Percentiles rank a stretch among this genome's conserved stretches.
Evolutionary conservation across 2,329 filamentous ascomycete species (phyloP).

Genomic region (Juglanconis juglandina): DNA sequence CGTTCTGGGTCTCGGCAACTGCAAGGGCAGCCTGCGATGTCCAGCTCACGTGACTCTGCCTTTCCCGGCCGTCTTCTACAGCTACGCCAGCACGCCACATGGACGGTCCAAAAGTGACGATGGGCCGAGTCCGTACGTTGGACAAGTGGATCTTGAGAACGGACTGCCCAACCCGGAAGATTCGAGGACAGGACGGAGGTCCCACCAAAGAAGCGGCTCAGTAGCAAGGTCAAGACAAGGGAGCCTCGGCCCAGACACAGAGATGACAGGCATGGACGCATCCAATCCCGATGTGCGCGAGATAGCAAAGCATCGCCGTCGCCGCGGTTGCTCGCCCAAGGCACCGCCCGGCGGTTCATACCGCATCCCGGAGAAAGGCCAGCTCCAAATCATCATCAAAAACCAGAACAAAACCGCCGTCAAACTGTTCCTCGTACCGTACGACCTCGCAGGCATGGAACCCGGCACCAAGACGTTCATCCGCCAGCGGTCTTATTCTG

Average conservation of each 20-base stretch:
- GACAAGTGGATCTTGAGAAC: conserved; percentile 86
- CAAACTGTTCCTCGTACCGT: conserved; percentile 90
- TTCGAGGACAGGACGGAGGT: conserved; percentile 45
- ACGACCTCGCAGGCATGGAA: conserved; percentile 89
- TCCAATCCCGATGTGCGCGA: neutral
- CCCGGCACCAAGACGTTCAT: conserved; percentile 94
- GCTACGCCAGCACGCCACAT: conserved; percentile 68
- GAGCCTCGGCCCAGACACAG: conserved; percentile 27
- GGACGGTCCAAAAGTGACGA: conserved; percentile 68
- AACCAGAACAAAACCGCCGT: conserved; percentile 98
- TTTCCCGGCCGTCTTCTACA: conserved; percentile 95
- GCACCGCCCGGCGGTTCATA: conserved; percentile 85
- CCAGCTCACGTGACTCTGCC: conserved; percentile 86
- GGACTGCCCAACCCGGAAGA: conserved; percentile 57
- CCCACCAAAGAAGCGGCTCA: conserved; percentile 17
- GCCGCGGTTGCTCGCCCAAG: conserved; percentile 50
- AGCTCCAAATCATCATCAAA: conserved; percentile 95
- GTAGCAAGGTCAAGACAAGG: conserved; percentile 27
- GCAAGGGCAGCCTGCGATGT: conserved; percentile 79
- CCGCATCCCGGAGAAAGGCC: conserved; percentile 87
- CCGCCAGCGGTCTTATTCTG: conserved; percentile 85
- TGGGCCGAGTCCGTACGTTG: conserved; percentile 93
- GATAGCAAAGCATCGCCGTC: conserved; percentile 28
- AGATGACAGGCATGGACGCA: conserved; percentile 19
- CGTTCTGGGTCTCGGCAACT: conserved; percentile 83